phyloP scores from a whole-genome alignment of 1,139 yeast genomes.

The Diutina catenulata region DNA sequence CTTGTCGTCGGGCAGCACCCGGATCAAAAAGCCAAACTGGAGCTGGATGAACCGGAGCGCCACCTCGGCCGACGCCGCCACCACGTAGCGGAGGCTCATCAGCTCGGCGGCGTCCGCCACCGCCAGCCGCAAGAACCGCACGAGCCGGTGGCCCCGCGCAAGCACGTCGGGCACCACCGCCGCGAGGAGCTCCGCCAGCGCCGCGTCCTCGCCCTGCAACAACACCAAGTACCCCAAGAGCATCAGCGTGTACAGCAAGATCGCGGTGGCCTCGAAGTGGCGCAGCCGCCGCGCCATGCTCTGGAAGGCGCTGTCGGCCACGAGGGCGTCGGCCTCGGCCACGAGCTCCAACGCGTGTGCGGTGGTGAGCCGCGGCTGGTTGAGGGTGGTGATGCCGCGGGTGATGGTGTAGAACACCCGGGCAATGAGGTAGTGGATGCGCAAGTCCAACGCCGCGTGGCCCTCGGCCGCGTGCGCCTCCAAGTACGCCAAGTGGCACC shows the following conservation, averaged over 20 bases:
- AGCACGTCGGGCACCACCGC: neutral
- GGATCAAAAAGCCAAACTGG: neutral
- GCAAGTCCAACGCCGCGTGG: conserved; percentile 9
- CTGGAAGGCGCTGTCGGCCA: neutral
- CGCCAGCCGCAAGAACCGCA: neutral
- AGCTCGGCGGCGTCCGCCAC: neutral
- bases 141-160: neutral
- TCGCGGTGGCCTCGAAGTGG: conserved; percentile 17
- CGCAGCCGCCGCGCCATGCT: conserved; percentile 6
- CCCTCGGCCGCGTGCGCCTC: conserved; percentile 15
- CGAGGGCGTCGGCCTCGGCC: neutral
- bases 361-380: neutral
- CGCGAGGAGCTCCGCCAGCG: neutral
- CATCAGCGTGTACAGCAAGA: conserved; percentile 20
- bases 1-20: neutral
- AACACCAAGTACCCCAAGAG: conserved; percentile 21
- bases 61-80: neutral
- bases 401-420: conserved; percentile 1
- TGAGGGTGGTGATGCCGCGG: neutral
- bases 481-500: conserved; percentile 9
- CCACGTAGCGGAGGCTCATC: neutral
- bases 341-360: neutral
- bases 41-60: neutral
- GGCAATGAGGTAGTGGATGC: conserved; percentile 1
- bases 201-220: conserved; percentile 25